Percentiles rank a stretch among this genome's conserved stretches.
phyloP scores from a whole-genome alignment of 2,329 filamentous ascomycete genomes.

The Monilinia aucupariae region DNA sequence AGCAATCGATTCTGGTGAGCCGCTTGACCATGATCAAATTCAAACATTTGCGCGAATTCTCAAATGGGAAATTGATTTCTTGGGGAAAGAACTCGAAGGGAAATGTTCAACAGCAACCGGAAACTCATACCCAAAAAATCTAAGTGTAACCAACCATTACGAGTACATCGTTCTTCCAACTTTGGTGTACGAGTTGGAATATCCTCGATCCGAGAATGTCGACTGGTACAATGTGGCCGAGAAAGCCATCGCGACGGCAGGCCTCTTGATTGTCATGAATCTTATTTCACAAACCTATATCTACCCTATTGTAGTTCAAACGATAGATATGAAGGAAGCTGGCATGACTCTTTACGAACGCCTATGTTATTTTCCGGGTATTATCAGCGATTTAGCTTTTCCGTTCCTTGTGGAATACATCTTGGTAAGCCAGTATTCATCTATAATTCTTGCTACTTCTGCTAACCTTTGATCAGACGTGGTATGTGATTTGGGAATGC shows the following conservation, averaged over 20 bases:
- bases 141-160: conserved; percentile 59
- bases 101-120: conserved; percentile 47
- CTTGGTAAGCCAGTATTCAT: conserved; percentile 23
- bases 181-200: conserved; percentile 73
- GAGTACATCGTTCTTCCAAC: conserved; percentile 73
- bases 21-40: conserved; percentile 58
- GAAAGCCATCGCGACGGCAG: conserved; percentile 64
- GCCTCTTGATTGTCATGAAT: conserved; percentile 72
- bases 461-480: conserved; percentile 44
- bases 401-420: conserved; percentile 76
- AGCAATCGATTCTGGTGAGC: conserved; percentile 55
- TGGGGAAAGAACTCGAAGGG: conserved; percentile 56
- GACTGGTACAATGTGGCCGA: conserved; percentile 72
- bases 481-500: conserved; percentile 78
- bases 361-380: conserved; percentile 65
- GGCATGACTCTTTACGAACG: conserved; percentile 56
- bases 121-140: conserved; percentile 62
- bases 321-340: conserved; percentile 61
- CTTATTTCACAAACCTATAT: conserved; percentile 72
- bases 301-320: conserved; percentile 66
- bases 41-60: conserved; percentile 60
- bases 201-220: conserved; percentile 63
- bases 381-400: conserved; percentile 70
- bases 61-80: conserved; percentile 53
- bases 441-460: not conserved